Evolutionary conservation across 75 land plant genomes (phyloP), one percentile per base, ranked within the genome.

Genomic region (Picea sitchensis): DNA sequence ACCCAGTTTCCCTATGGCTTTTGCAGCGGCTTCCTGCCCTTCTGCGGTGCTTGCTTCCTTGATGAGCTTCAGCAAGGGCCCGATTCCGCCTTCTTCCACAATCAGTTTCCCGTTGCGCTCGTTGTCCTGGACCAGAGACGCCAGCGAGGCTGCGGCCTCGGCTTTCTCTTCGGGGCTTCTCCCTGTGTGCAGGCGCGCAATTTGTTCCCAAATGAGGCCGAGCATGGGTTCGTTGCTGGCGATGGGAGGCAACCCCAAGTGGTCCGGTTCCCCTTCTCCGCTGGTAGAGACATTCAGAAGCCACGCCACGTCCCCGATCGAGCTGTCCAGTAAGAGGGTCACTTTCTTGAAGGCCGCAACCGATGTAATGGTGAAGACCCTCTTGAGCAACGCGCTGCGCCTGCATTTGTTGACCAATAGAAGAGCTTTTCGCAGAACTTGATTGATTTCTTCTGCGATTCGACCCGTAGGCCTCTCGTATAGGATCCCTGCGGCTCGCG

Each of bases 141-240:
- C 91, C 21, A 95, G 79, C 38, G 77, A 58, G 69, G 77, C 79
- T 44, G 96, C 94, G 2, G 89, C 96, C 20, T 95, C 94, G 14
- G 83, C 88, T 18, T 87, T 89, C 76, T 90, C 92, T 17, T 73
- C 51, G 8, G 85, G 65, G 44, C 80, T 62, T 81, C 56, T 51
- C 14, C 3, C 61, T 60, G 14, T 84, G 83, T n/a, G 87, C 80
- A 15, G 83, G n/a, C 81, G 73, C 2, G 96, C 96, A 26, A 88
- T 80, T 20, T 67, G 89, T 32, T 84, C 83, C 98, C 98, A 95
- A 11, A 95, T 90, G 84, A 86, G 86, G n/a, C 91, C 79, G 34
- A 93, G 63, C 6, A 87, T 93, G 8, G 98, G 96, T 32, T 93
- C 96, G 58, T 84, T 91, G 81, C 89, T 84, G 3, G 94, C 96